A percentile compares a stretch with the other conserved stretches of the same genome.
phyloP scores from a whole-genome alignment of 2,329 filamentous ascomycete species.

The Paraphaeosphaeria sporulosa region DNA sequence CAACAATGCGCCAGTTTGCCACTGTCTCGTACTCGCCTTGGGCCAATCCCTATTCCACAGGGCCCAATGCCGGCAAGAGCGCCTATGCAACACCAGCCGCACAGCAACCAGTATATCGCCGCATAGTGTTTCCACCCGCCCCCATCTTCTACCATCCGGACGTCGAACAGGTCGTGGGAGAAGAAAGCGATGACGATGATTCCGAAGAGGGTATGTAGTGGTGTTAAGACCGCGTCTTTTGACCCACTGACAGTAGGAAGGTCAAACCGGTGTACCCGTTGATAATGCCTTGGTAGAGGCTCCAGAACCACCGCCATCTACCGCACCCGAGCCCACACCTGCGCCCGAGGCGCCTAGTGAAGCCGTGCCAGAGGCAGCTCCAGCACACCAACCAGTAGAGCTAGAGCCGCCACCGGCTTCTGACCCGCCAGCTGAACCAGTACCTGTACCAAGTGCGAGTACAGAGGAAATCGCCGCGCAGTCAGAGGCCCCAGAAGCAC shows the following conservation, averaged over 20 bases:
- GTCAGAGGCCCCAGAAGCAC: slow-evolving; percentile 9
- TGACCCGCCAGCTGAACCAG: slow-evolving; percentile 13
- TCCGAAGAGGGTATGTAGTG: slow-evolving; percentile 24
- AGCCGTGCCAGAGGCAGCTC: slow-evolving; percentile 12
- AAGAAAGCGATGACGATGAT: slow-evolving; percentile 29
- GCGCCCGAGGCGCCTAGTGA: slow-evolving; percentile 23
- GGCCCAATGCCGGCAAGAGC: slow-evolving; percentile 25
- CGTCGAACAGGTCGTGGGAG: slow-evolving; percentile 31
- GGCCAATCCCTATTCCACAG: slow-evolving; percentile 38
- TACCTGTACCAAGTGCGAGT: slow-evolving; percentile 15
- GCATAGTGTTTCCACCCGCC: slow-evolving; percentile 31
- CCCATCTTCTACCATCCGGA: slow-evolving; percentile 35
- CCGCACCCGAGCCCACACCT: slow-evolving; percentile 25
- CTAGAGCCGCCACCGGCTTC: slow-evolving; percentile 12
- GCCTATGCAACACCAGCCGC: slow-evolving; percentile 25
- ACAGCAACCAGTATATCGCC: slow-evolving; percentile 31
- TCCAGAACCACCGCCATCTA: slow-evolving; percentile 12
- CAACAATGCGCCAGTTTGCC: slow-evolving; percentile 41
- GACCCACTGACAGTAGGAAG: slow-evolving; percentile 31
- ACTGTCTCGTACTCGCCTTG: slow-evolving; percentile 45
- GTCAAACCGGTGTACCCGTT: slow-evolving; percentile 27
- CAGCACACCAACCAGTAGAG: slow-evolving; percentile 13
- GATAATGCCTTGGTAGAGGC: slow-evolving; percentile 22
- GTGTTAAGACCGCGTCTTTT: neutral
- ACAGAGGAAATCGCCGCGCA: slow-evolving; percentile 12